These are phyloP conservation scores for Gossypium trilobum DNA, from an alignment of 441 rosid genomes.

Conservation along the genomic window DNA sequence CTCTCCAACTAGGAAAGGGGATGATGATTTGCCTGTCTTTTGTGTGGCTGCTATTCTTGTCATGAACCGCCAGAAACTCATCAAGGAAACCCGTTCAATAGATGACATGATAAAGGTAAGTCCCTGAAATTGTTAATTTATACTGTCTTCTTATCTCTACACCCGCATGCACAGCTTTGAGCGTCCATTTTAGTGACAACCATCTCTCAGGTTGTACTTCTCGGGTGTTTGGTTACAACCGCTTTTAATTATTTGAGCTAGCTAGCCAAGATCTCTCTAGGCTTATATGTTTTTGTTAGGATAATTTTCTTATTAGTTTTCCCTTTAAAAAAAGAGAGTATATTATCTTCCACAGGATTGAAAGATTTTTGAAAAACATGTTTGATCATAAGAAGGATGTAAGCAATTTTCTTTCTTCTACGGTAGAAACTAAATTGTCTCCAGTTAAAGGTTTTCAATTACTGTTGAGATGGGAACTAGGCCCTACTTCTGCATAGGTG, in stretches of 20 bases:
- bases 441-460: neutral
- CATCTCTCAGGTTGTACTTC: neutral
- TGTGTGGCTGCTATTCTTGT: constrained; percentile 84
- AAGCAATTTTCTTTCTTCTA: neutral
- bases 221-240: neutral
- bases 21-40: constrained; percentile 70
- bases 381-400: neutral
- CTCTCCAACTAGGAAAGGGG: constrained; percentile 55
- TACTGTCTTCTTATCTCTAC: constrained; percentile 1
- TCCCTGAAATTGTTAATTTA: constrained; percentile 6
- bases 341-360: neutral
- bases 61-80: constrained; percentile 75
- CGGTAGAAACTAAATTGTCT: neutral
- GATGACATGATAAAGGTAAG: constrained; percentile 92
- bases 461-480: neutral
- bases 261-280: neutral
- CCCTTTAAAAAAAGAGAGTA: neutral
- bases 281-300: neutral
- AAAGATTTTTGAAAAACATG: neutral
- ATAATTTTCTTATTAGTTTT: neutral
- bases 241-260: neutral
- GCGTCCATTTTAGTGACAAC: neutral
- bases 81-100: constrained; percentile 65
- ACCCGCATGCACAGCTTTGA: neutral
- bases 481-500: neutral